Evolutionary conservation across 148 eudicot genomes (phyloP), one percentile per base, ranked within the genome.

Genomic region (Camellia granthamiana): DNA sequence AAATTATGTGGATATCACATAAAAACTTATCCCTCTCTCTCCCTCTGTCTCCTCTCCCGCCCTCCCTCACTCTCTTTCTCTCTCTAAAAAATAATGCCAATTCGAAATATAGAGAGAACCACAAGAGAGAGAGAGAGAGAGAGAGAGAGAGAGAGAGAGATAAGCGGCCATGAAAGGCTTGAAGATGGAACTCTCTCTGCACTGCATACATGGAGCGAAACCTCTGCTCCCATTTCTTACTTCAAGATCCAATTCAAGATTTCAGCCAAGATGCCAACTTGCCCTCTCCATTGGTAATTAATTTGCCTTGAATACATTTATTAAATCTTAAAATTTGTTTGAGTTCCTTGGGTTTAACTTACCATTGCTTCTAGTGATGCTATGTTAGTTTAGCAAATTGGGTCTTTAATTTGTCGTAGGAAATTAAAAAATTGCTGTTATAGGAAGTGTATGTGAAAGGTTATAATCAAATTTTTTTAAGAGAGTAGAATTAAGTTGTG

Each of bases 181-280:
- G 65, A 67, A 67, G 51, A 74, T 78, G 16, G 38, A 44, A 10
- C 42, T 54, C 64, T 72, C 70, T 16, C 70, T 62, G 18, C 47
- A 21, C 73, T 10, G 61, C 74, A 55, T 11, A 42, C 16, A 56
- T 69, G 81, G 65, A 19, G 66, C 54, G 38, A 78, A 55, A 69
- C 47, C 66, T n/a, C 55, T 12, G 2, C 69, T 62, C 55, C 64
- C 74, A 5, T 68, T 68, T 55, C 74, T 18, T 68, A 18, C 74
- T 68, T 78, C 80, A n/a, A 78, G 11, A 12, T 6, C 41, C 10
- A 13, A 55, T 52, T 68, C 80, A 51, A 68, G 74, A 68, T 78
- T 54, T 68, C 74, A 41, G 7, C 52, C 74, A 55, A 78, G 61
- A 78, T 68, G 23, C 80, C 54, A 68, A 41, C 74, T 63, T 41